Evolutionary conservation across 257 asterid genomes (phyloP).

Genomic region (Przewalskia tangutica): DNA sequence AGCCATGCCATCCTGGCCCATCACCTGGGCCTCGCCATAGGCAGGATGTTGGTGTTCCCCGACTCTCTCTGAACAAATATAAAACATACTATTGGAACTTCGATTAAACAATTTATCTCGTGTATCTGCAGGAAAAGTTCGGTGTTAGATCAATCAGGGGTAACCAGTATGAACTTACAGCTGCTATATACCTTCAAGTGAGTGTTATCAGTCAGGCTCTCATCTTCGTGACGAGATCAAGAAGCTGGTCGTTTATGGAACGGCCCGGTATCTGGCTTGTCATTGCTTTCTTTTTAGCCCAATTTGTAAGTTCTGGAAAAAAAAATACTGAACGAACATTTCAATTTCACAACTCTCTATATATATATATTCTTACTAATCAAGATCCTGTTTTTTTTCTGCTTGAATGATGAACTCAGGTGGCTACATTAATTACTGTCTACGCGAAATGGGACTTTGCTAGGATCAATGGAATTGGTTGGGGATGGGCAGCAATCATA

Average conservation of each 20-base stretch:
- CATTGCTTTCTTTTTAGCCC: constrained; percentile 54
- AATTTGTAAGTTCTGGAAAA: constrained; percentile 35
- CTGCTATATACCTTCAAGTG: constrained; percentile 78
- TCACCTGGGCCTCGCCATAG: neutral
- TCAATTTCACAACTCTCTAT: neutral
- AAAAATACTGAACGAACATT: neutral
- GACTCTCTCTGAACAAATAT: neutral
- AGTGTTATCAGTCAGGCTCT: constrained; percentile 81
- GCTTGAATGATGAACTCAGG: constrained; percentile 13
- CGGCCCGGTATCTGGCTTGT: constrained; percentile 60
- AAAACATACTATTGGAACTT: neutral
- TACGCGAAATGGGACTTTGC: constrained; percentile 64
- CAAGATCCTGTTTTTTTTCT: neutral
- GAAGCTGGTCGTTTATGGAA: constrained; percentile 67
- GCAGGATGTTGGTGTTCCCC: neutral
- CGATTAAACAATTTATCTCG: neutral
- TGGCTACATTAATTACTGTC: constrained; percentile 58
- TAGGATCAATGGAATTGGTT: constrained; percentile 56
- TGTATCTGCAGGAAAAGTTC: constrained; percentile 21
- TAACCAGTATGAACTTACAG: constrained; percentile 30
- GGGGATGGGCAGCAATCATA: constrained; percentile 76
- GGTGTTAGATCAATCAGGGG: constrained; percentile 31
- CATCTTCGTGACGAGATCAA: constrained; percentile 68
- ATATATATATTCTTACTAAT: neutral
- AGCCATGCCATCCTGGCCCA: neutral